A percentile compares a stretch with the other conserved stretches of the same genome.
Conservation (phyloP, 2,329 filamentous ascomycete species). For the Fusarium fujikuroi region DNA sequence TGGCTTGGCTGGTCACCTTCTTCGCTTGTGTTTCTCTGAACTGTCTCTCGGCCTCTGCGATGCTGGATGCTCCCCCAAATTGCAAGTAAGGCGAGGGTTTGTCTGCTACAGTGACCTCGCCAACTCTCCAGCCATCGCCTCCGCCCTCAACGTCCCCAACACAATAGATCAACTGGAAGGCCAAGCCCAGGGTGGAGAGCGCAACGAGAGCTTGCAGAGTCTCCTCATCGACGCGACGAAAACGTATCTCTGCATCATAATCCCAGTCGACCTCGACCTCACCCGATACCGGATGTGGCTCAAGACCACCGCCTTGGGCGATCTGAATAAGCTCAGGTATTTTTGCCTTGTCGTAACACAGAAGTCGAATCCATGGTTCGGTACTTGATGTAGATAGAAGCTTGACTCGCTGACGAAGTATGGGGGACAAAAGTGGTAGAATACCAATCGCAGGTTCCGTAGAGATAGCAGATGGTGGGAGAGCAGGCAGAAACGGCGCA, state of each 20-base stretch:
- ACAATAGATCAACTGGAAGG: slow-evolving; percentile 77
- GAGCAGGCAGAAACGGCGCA: slow-evolving; percentile 66
- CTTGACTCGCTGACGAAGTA: slow-evolving; percentile 72
- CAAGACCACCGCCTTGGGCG: slow-evolving; percentile 70
- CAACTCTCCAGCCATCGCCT: slow-evolving; percentile 75
- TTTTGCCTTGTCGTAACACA: slow-evolving; percentile 73
- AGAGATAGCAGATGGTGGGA: slow-evolving; percentile 69
- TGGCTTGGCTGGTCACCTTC: slow-evolving; percentile 30
- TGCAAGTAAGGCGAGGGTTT: slow-evolving; percentile 64
- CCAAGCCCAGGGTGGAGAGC: slow-evolving; percentile 69
- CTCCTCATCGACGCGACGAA: slow-evolving; percentile 77
- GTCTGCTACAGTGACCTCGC: slow-evolving; percentile 73
- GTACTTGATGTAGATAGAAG: slow-evolving; percentile 68
- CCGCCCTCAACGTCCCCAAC: slow-evolving; percentile 70
- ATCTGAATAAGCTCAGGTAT: slow-evolving; percentile 68
- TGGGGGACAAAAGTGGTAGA: slow-evolving; percentile 71
- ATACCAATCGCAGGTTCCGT: slow-evolving; percentile 66
- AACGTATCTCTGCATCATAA: slow-evolving; percentile 70
- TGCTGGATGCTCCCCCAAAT: slow-evolving; percentile 62
- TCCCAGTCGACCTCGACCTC: slow-evolving; percentile 81
- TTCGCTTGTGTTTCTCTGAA: slow-evolving; percentile 53
- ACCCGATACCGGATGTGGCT: slow-evolving; percentile 84
- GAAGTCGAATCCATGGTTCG: slow-evolving; percentile 78
- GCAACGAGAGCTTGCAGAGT: slow-evolving; percentile 76
- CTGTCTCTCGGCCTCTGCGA: slow-evolving; percentile 70